Evolutionary conservation across 2,329 filamentous ascomycete species (phyloP).

Genomic region (Pseudodiploospora longispora): DNA sequence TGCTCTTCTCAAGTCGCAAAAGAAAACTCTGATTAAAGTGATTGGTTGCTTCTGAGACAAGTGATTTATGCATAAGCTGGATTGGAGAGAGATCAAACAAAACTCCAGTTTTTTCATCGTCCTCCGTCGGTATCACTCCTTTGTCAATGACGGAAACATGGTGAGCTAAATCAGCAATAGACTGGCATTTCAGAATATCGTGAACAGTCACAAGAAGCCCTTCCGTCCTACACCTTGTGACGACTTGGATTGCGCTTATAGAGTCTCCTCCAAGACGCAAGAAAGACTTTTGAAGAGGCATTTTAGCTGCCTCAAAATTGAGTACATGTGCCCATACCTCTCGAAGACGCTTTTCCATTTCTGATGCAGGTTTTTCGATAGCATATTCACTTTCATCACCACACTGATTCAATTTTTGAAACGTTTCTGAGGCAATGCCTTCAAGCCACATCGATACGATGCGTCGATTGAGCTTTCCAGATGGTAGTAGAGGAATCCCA

Average conservation of each 20-base stretch:
- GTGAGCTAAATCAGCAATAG: background rate
- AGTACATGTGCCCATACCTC: background rate
- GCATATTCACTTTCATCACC: background rate
- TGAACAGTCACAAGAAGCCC: background rate
- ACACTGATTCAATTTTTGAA: background rate
- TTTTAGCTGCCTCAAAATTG: background rate
- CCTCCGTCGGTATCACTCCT: background rate
- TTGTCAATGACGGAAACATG: background rate
- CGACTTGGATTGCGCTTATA: background rate
- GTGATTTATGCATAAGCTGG: background rate
- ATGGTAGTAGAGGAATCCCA: background rate
- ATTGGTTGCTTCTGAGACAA: background rate
- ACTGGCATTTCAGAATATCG: background rate
- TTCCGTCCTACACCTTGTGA: background rate
- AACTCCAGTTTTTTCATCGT: background rate
- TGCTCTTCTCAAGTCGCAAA: background rate
- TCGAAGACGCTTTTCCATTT: background rate
- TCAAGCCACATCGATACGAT: background rate
- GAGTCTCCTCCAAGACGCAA: background rate
- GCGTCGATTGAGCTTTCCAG: background rate
- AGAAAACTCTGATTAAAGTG: background rate
- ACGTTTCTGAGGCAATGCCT: background rate
- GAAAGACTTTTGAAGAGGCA: background rate
- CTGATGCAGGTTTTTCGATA: background rate
- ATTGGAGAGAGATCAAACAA: background rate